Conservation (phyloP, 2,329 filamentous ascomycete genomes). For the Cladosporium colombiae region DNA sequence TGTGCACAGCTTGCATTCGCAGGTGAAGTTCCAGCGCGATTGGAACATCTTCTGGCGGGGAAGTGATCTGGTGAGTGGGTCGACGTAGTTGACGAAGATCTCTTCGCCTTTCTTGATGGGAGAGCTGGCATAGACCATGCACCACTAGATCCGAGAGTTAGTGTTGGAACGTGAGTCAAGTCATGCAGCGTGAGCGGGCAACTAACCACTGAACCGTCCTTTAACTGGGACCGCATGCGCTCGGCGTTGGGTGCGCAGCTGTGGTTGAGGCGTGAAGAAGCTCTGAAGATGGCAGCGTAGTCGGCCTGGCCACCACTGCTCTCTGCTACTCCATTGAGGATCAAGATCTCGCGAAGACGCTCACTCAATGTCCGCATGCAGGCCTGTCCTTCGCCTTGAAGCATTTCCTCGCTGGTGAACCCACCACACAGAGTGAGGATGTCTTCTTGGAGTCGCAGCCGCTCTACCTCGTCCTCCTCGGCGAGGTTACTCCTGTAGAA, state of each 20-base stretch:
- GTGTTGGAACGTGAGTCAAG: background rate
- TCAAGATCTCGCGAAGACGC: constrained; percentile 1
- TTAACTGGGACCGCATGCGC: background rate
- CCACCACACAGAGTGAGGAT: background rate
- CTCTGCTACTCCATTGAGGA: background rate
- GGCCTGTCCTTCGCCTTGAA: background rate
- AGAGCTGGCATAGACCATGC: background rate
- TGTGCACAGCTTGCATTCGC: background rate
- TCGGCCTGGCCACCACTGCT: background rate
- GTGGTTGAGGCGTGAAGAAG: constrained; percentile 12
- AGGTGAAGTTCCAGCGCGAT: constrained; percentile 12
- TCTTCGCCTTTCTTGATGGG: constrained; percentile 4
- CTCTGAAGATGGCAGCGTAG: background rate
- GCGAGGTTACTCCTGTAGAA: background rate
- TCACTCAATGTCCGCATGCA: background rate
- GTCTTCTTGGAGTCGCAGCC: background rate
- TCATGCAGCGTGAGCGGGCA: background rate
- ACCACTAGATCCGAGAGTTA: background rate
- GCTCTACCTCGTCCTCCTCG: background rate
- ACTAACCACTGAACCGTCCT: background rate
- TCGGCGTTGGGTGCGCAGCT: constrained; percentile 6
- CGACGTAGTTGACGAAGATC: constrained; percentile 8
- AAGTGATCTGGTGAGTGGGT: background rate
- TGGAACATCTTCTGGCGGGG: background rate
- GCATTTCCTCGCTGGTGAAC: background rate